Evolutionary conservation across 1,284 basidiomycete genomes (phyloP).

Genomic region (Cystobasidium slooffiae): DNA sequence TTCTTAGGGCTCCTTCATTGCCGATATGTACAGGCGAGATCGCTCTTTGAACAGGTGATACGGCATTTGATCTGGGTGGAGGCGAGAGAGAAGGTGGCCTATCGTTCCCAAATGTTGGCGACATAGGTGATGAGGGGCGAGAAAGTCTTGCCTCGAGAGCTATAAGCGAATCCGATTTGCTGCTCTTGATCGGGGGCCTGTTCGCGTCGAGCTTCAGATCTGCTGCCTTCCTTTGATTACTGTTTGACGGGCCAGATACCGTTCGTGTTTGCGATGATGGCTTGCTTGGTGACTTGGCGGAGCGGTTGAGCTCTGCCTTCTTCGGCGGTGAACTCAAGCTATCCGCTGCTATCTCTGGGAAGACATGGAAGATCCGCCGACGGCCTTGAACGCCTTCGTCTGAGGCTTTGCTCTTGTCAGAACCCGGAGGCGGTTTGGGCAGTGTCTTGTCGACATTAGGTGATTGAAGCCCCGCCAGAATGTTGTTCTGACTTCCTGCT

Average conservation of each 20-base stretch:
- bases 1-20: conserved; percentile 35
- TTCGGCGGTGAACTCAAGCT: background rate
- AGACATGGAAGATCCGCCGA: conserved; percentile 29
- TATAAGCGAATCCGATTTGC: conserved; percentile 30
- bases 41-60: conserved; percentile 29
- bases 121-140: conserved; percentile 17
- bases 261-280: background rate
- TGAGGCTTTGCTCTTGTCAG: background rate
- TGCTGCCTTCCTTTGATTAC: background rate
- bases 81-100: conserved; percentile 15
- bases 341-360: conserved; percentile 5
- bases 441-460: conserved; percentile 25
- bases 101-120: background rate
- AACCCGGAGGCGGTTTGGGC: conserved; percentile 7
- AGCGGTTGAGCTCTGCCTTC: background rate
- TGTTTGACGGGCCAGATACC: background rate
- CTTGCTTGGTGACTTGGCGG: background rate
- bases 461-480: conserved; percentile 11
- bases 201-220: background rate
- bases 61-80: conserved; percentile 2
- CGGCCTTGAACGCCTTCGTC: background rate
- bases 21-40: conserved; percentile 38
- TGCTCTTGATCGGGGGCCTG: conserved; percentile 5
- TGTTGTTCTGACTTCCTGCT: background rate
- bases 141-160: conserved; percentile 31